These are phyloP conservation scores for Prinsepia uniflora DNA, from an alignment of 306 rosid genomes.

Conservation along the genomic window DNA sequence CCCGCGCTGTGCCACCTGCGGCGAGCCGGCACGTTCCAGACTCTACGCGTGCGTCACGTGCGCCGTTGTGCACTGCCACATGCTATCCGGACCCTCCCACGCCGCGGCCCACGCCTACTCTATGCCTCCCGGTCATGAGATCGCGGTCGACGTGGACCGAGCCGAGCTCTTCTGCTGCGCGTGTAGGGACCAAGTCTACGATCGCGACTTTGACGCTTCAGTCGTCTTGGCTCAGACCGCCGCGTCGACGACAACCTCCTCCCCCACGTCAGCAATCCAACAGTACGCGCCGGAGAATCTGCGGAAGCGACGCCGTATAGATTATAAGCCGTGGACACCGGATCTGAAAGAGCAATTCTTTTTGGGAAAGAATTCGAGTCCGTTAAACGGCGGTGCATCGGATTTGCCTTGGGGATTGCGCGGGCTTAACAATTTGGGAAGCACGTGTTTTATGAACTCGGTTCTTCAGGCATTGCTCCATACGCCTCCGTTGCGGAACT, in stretches of 20 bases:
- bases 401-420: conserved; percentile 76
- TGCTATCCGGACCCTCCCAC: conserved; percentile 44
- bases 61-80: conserved; percentile 70
- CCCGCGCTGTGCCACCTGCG: conserved; percentile 62
- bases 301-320: conserved; percentile 72
- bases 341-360: conserved; percentile 56
- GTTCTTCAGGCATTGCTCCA: conserved; percentile 90
- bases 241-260: conserved; percentile 37
- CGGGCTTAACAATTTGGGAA: conserved; percentile 84
- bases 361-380: conserved; percentile 48
- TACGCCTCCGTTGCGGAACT: conserved; percentile 86
- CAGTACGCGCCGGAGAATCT: conserved; percentile 65
- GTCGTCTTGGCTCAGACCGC: conserved; percentile 72
- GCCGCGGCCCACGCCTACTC: conserved; percentile 66
- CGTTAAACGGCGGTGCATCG: conserved; percentile 29
- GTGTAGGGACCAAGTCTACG: conserved; percentile 85
- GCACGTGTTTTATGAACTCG: conserved; percentile 92
- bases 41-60: conserved; percentile 74
- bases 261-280: conserved; percentile 16
- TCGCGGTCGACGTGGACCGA: conserved; percentile 88
- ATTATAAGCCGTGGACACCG: conserved; percentile 73
- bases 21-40: conserved; percentile 42
- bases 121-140: conserved; percentile 76
- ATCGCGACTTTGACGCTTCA: conserved; percentile 82
- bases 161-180: conserved; percentile 94